Percentiles rank a stretch among this genome's conserved stretches.
phyloP scores from a whole-genome alignment of 768 basidiomycete genomes.

The Tylopilus sp. region DNA sequence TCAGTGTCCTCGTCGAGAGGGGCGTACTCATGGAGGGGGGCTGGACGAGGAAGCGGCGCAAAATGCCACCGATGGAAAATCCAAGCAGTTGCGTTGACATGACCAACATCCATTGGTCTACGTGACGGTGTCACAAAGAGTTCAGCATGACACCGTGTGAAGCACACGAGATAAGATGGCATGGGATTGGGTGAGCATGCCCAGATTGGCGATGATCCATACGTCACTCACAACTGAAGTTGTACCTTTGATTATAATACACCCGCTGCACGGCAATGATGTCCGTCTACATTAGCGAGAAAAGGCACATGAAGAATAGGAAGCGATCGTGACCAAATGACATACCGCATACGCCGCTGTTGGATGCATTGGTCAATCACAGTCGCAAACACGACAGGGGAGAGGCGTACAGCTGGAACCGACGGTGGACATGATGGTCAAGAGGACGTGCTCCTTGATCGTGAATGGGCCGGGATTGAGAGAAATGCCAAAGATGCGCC shows the following conservation, averaged over 20 bases:
- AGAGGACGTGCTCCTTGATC: conserved; percentile 69
- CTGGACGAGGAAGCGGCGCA: conserved; percentile 58
- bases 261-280: conserved; percentile 71
- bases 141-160: too few species aligned
- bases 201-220: too few species aligned
- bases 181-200: background rate
- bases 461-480: conserved; percentile 74
- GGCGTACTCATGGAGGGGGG: conserved; percentile 61
- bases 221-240: conserved; percentile 43
- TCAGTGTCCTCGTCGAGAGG: too few species aligned
- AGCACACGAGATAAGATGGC: too few species aligned
- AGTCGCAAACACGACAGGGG: background rate
- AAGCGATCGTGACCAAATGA: background rate
- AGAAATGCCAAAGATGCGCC: conserved; percentile 53
- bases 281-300: conserved; percentile 62
- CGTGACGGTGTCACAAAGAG: too few species aligned
- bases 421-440: conserved; percentile 66
- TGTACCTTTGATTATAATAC: conserved; percentile 57
- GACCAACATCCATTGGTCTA: conserved; percentile 59
- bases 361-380: background rate
- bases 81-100: conserved; percentile 74
- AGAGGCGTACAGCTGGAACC: conserved; percentile 26
- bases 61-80: conserved; percentile 56
- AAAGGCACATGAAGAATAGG: background rate
- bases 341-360: conserved; percentile 46